Evolutionary conservation across 2,329 filamentous ascomycete species (phyloP), one percentile per base, ranked within the genome.

Genomic region (Exophiala sp.): DNA sequence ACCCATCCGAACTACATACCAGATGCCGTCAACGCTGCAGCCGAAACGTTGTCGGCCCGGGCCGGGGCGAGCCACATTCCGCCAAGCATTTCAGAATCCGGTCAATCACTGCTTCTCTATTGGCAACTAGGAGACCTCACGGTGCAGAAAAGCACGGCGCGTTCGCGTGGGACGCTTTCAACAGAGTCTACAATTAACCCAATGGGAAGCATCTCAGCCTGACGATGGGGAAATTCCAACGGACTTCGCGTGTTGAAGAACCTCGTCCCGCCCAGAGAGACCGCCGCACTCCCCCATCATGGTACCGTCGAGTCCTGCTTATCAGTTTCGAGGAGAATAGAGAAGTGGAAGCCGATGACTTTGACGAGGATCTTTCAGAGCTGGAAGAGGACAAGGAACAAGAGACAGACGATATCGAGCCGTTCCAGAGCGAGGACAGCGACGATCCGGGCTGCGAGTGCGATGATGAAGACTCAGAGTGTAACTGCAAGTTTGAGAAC

Each of bases 291-390:
- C 35, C 14, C 19, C 35, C 35, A 38, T 38, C 19, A 38, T 38
- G 35, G 35, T 38, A 18, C 16, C 14, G 14, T 21, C 35, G 35
- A 38, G 14, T 38, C 14, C 35, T 38, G 35, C 35, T 16, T 38
- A 38, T 21, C 35, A 38, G 35, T 19, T 38, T 5, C 35, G 6
- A 18, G 35, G 35, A 38, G 35, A 13, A 38, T 19, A 38, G 35
- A 38, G 35, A 19, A 18, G 35, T 38, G 35, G 5, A 19, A 9
- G 35, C 9, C 35, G 5, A 9, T 38, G 35, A 38, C 35, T 38
- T 38, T 38, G 35, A 38, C 35, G 35, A 38, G 35, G 9, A 38
- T 38, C 35, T 38, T 21, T 38, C 35, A 38, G 35, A 38, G 35
- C 14, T 38, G 35, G 35, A 38, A 38, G 35, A 38, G 35, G 35